Conservation (phyloP, 331 rosid genomes). For the Dryas integrifolia region DNA sequence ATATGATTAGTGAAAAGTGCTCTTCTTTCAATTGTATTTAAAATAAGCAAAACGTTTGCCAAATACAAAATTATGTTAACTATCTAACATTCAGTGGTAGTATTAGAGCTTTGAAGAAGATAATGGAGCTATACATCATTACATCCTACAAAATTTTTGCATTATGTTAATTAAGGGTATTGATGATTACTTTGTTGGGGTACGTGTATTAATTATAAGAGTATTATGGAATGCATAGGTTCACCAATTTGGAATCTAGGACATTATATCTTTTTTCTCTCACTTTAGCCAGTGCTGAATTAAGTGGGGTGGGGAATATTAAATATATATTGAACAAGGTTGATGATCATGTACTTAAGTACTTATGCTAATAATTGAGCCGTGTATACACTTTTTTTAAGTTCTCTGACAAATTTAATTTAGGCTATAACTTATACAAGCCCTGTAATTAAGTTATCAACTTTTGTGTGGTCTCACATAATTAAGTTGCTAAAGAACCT, state of each 20-base stretch:
- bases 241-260: background rate
- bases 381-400: background rate
- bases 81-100: too few species aligned
- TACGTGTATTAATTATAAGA: background rate
- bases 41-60: too few species aligned
- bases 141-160: too few species aligned
- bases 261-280: background rate
- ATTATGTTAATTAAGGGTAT: too few species aligned
- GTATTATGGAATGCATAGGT: background rate
- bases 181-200: too few species aligned
- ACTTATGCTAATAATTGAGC: background rate
- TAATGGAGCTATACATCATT: too few species aligned
- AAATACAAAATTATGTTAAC: too few species aligned
- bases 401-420: background rate
- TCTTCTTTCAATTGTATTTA: too few species aligned
- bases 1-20: too few species aligned
- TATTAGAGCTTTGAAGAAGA: too few species aligned
- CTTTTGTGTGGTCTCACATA: background rate
- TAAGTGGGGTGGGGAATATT: background rate
- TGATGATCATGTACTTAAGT: background rate
- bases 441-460: background rate
- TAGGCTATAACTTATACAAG: too few species aligned
- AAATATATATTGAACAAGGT: background rate
- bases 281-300: background rate
- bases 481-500: too few species aligned